Conservation (phyloP, 2,329 filamentous ascomycete species). For the Trichoderma koningiopsis region DNA sequence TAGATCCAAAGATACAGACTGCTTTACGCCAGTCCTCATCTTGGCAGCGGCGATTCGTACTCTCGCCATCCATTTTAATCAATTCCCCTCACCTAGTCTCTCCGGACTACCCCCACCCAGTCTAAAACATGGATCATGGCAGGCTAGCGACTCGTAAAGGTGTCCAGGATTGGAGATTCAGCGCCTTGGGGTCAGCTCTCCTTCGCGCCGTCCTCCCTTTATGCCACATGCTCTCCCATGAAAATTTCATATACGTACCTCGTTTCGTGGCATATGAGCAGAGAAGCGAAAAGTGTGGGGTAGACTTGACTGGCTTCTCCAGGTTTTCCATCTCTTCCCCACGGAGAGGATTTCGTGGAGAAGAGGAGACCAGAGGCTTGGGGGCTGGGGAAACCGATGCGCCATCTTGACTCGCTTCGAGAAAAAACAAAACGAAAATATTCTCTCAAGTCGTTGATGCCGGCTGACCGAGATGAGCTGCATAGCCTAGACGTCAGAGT, state of each 20-base stretch:
- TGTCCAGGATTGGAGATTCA: not conserved
- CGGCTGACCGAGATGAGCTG: not conserved
- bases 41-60: not conserved
- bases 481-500: not conserved
- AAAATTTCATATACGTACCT: not conserved
- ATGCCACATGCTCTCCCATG: not conserved
- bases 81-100: not conserved
- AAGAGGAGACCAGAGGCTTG: not conserved
- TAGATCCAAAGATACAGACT: not conserved
- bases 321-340: conserved; percentile 15
- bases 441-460: not conserved
- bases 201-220: not conserved
- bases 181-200: not conserved
- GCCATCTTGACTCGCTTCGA: not conserved
- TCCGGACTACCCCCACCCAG: not conserved
- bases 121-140: not conserved
- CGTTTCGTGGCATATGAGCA: not conserved
- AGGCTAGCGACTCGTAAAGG: conserved; percentile 10
- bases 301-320: not conserved
- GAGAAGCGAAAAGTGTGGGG: conserved; percentile 20
- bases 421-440: not conserved
- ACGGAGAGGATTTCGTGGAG: conserved; percentile 21
- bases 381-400: not conserved
- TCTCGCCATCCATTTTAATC: not conserved
- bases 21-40: not conserved